Evolutionary conservation across 108 stramenopile species (phyloP).

Genomic region (Nitzschia sp.): DNA sequence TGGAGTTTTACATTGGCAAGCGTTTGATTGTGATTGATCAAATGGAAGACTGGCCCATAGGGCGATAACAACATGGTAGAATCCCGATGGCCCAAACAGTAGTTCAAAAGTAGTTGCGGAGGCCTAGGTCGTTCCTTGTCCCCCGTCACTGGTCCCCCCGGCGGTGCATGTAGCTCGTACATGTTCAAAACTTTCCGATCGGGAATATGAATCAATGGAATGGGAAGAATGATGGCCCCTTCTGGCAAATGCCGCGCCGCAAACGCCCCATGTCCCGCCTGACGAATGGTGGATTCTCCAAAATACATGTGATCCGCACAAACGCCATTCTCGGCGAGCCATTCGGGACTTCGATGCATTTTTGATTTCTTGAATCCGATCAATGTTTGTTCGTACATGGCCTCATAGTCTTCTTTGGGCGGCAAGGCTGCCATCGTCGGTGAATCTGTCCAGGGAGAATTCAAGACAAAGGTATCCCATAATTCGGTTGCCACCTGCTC

Average conservation of each 20-base stretch:
- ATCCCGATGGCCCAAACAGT: slow-evolving; percentile 63
- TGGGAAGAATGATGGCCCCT: slow-evolving; percentile 36
- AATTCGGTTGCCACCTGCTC: slow-evolving; percentile 6
- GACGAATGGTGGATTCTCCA: slow-evolving; percentile 37
- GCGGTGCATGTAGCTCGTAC: slow-evolving; percentile 18
- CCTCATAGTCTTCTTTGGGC: slow-evolving; percentile 17
- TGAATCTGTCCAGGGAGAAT: slow-evolving; percentile 25
- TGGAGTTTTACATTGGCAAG: slow-evolving; percentile 58
- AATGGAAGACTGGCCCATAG: slow-evolving; percentile 57
- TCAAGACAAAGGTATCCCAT: slow-evolving; percentile 28
- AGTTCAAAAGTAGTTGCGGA: slow-evolving; percentile 60
- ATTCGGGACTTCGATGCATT: slow-evolving; percentile 28
- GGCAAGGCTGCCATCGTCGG: slow-evolving; percentile 32
- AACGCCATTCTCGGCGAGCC: slow-evolving; percentile 40
- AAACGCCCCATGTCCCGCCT: slow-evolving; percentile 62
- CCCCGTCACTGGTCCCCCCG: not conserved
- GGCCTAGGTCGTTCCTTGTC: not conserved
- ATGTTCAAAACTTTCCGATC: slow-evolving; percentile 32
- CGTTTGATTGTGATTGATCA: slow-evolving; percentile 67
- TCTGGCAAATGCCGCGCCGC: slow-evolving; percentile 33
- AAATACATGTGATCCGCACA: slow-evolving; percentile 49
- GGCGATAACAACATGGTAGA: slow-evolving; percentile 66
- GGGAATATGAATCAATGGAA: slow-evolving; percentile 59
- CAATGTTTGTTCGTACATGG: slow-evolving; percentile 19
- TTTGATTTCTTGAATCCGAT: slow-evolving; percentile 10